Percentiles rank a stretch among this genome's conserved stretches.
These are phyloP conservation scores for Phaeomoniella chlamydospora DNA, from an alignment of 2,329 filamentous ascomycete genomes.

Conservation along the genomic window DNA sequence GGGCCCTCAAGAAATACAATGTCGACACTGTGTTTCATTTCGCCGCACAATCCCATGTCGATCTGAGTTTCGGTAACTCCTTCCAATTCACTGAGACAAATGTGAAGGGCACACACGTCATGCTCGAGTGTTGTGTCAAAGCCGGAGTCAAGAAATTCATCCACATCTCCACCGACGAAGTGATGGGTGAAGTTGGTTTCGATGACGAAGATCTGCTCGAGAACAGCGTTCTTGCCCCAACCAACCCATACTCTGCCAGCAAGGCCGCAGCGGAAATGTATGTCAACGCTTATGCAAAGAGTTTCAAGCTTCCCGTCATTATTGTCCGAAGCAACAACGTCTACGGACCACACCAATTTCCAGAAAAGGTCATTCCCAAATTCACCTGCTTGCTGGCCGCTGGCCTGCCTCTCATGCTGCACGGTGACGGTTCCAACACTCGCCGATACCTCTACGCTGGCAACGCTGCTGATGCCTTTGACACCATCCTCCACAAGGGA, in stretches of 20 bases:
- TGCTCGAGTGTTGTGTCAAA: constrained; percentile 57
- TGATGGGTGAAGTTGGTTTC: constrained; percentile 66
- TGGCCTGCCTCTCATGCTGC: constrained; percentile 52
- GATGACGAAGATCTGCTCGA: constrained; percentile 56
- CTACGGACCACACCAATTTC: constrained; percentile 72
- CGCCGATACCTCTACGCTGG: constrained; percentile 65
- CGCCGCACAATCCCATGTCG: constrained; percentile 73
- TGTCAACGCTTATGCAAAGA: constrained; percentile 75
- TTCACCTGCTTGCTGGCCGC: constrained; percentile 61
- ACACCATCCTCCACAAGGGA: constrained; percentile 70
- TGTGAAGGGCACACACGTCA: constrained; percentile 70
- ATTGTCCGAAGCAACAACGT: constrained; percentile 76
- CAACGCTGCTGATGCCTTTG: constrained; percentile 68
- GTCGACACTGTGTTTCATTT: constrained; percentile 77
- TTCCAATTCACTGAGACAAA: constrained; percentile 72
- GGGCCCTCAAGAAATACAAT: constrained; percentile 54
- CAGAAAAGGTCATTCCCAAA: constrained; percentile 78
- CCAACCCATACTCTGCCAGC: constrained; percentile 68
- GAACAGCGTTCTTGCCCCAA: constrained; percentile 60
- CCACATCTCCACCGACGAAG: constrained; percentile 74
- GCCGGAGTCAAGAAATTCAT: constrained; percentile 53
- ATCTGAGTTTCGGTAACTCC: constrained; percentile 69
- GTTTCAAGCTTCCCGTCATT: constrained; percentile 66
- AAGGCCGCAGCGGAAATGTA: constrained; percentile 76
- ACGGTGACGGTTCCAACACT: constrained; percentile 62